Conservation (phyloP, 2,329 filamentous ascomycete genomes). For the Graphilbum fragrans region DNA sequence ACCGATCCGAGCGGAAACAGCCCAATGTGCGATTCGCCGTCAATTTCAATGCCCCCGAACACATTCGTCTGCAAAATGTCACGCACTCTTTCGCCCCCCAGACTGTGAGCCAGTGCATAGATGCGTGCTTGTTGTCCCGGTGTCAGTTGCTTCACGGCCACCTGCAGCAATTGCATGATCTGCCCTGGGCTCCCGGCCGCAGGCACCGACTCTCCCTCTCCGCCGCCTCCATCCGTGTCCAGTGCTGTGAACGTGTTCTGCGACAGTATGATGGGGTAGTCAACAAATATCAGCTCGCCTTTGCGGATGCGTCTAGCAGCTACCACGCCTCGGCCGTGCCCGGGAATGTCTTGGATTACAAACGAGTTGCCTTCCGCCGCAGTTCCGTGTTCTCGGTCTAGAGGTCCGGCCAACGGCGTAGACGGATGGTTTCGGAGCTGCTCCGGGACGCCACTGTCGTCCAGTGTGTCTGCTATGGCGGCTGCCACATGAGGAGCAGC, state of each 20-base stretch:
- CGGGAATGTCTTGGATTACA: slow-evolving; percentile 16
- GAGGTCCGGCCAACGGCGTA: neutral
- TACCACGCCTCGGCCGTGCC: slow-evolving; percentile 12
- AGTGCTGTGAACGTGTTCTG: slow-evolving; percentile 8
- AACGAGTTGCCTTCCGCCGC: slow-evolving; percentile 1
- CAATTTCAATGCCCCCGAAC: slow-evolving; percentile 14
- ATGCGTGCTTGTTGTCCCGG: slow-evolving; percentile 6
- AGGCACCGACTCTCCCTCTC: too few species aligned
- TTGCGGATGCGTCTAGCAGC: slow-evolving; percentile 7
- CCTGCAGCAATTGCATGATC: slow-evolving; percentile 9
- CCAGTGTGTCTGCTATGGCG: slow-evolving; percentile 8
- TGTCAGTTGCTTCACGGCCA: slow-evolving; percentile 9
- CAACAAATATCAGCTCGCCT: slow-evolving; percentile 12
- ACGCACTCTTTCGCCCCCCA: slow-evolving; percentile 6
- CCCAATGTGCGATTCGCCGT: slow-evolving; percentile 13
- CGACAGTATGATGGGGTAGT: slow-evolving; percentile 11
- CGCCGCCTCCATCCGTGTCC: too few species aligned
- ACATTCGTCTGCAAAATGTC: slow-evolving; percentile 15
- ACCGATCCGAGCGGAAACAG: slow-evolving; percentile 13
- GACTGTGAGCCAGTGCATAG: slow-evolving; percentile 9
- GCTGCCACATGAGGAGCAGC: slow-evolving; percentile 12
- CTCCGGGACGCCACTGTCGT: slow-evolving; percentile 9
- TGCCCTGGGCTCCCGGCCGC: neutral
- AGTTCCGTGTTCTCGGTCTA: neutral
- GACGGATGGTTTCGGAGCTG: slow-evolving; percentile 4